Base-by-base conservation (phyloP, 768 basidiomycete genomes). In the Leucosporidium yakuticum region DNA sequence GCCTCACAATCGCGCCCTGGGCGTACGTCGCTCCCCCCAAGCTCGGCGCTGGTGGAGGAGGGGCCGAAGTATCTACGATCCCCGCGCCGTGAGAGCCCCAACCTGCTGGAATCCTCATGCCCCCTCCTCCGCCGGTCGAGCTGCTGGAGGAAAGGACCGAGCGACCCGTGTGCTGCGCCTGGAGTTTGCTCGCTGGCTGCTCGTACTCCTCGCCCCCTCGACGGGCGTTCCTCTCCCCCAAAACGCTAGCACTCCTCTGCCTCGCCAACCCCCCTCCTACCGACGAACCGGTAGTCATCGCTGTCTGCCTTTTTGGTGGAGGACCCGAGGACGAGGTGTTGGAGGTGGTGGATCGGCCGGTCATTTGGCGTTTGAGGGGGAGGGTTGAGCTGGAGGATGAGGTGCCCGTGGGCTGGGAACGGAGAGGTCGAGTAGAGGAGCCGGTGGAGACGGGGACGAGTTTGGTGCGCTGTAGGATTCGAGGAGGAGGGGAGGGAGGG, bases 291-390 rank as follows among this genome's bases (percentile, higher is more conserved):
- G 23, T 14, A 1, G 32, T 15, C n/a, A 57, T 63, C 4, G 59
- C 32, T 8, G 60, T 63, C 29, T 56, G 59, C 2, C 66, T 60
- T 51, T 72, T 69, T 36, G 70, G 50, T 11, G 67, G 65, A 17
- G 62, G 54, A 12, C 31, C 54, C 2, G 39, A n/a, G 8, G 62
- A 39, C 9, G 55, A 21, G 14, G 61, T 19, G 17, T 57, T 63
- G 2, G 57, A 44, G 11, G 44, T 51, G 0, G 68, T 57, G 44
- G 65, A 61, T 0, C 53, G 62, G 62, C 71, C 71, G 7, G 71
- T 72, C 67, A 72, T 72, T 60, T 72, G 71, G 6, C 71, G 71
- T 36, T 72, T 72, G 51, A 72, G 48, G 1, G 68, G 68, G 2
- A 62, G 62, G 15, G 60, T 27, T 3, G 59, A 29, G 58, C 27